Base-by-base conservation (phyloP, 306 rosid genomes). In the Elaeagnus macrophylla region DNA sequence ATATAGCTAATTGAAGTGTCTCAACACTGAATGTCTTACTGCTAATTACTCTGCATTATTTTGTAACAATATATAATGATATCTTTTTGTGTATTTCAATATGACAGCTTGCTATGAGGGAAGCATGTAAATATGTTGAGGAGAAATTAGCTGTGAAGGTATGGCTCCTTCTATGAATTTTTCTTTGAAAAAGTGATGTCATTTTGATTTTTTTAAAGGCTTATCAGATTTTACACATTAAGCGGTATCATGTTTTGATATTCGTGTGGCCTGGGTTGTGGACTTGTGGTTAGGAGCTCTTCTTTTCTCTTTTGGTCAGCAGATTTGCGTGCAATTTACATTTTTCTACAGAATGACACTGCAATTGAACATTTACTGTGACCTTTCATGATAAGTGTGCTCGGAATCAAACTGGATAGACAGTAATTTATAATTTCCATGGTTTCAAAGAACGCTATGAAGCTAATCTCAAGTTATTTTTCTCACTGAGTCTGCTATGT, bases 51-150 rank as follows among this genome's bases (percentile, higher is more conserved):
- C 57, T 51, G 42, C 67, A 62, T 56, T 54, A 40, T 9, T 59
- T 1, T 8, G 4, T 66, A 36, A 18, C n/a, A 9, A 43, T 3
- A 45, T 36, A 35, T 39, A 11, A 46, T 9, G 37, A 14, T 61
- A 44, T 49, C 16, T 60, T 12, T 55, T 7, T 36, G 0, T 46
- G 10, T 48, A 6, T 39, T 14, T 73, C 58, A 12, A 54, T 62
- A 47, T 65, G 53, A 62, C 70, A 93, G 96, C 99, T 93, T 68
- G 99, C 99, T 17, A 93, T 87, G 95, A 77, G 99, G 67, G 99
- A 93, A 64, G 96, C 95, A 19, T 87, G 96, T 80, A 93, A 84
- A 62, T 93, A 87, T 38, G 78, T 87, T 1, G 89, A 87, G 12
- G 99, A 93, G 55, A 93, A 82, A 60, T 73, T 87, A 45, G 68